Conservation (phyloP, 805 yeast species). For the Kregervanrija fluxuum region DNA sequence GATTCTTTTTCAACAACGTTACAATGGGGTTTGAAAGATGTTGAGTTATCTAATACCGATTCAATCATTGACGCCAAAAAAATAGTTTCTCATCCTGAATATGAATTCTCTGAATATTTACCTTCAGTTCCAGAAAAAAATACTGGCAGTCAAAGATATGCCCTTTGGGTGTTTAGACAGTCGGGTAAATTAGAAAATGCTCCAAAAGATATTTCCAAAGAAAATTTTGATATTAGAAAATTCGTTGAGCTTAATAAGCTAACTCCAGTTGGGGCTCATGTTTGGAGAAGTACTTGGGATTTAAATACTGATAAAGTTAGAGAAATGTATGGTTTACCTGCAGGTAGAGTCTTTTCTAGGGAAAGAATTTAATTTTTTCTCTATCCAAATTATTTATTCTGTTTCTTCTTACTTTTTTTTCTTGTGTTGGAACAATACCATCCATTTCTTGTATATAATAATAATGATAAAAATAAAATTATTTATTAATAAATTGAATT, state of each 20-base stretch:
- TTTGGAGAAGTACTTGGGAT: slow-evolving; percentile 86
- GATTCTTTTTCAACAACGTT: slow-evolving; percentile 68
- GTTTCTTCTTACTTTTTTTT: not conserved
- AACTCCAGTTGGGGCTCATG: slow-evolving; percentile 82
- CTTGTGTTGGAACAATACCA: not conserved
- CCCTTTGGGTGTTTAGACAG: slow-evolving; percentile 90
- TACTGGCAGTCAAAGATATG: slow-evolving; percentile 71
- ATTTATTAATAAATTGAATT: not conserved
- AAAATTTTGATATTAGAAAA: slow-evolving; percentile 62
- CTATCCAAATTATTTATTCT: not conserved
- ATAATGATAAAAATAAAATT: not conserved
- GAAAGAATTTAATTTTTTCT: slow-evolving; percentile 32
- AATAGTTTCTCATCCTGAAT: slow-evolving; percentile 29
- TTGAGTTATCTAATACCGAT: slow-evolving; percentile 51
- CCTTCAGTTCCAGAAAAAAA: slow-evolving; percentile 92
- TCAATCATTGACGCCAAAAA: slow-evolving; percentile 45
- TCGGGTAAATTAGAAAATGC: slow-evolving; percentile 16
- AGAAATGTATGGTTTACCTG: slow-evolving; percentile 60
- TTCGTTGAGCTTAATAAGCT: slow-evolving; percentile 53
- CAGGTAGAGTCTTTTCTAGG: slow-evolving; percentile 69
- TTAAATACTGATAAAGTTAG: slow-evolving; percentile 63
- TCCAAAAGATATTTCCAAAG: slow-evolving; percentile 27
- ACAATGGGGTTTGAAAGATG: slow-evolving; percentile 70
- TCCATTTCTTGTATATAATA: not conserved
- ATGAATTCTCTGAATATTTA: slow-evolving; percentile 49